A percentile compares a stretch with the other conserved stretches of the same genome.
Conservation (phyloP, 2,329 filamentous ascomycete genomes). For the Geosmithia flava region DNA sequence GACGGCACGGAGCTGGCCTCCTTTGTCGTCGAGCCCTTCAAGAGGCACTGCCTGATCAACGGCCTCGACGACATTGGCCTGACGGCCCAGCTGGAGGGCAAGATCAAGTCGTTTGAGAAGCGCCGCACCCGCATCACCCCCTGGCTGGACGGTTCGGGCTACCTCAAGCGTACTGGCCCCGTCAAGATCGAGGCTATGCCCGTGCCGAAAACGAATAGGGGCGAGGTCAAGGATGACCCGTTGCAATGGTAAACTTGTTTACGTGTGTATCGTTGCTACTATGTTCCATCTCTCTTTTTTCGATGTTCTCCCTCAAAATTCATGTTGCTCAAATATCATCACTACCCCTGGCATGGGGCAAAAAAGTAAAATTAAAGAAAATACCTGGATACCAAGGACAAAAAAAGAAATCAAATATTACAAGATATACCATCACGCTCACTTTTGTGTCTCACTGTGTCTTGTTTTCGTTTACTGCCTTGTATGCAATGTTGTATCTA, state of each 20-base stretch:
- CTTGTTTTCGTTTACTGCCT: too few relatives aligned
- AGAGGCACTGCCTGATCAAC: conserved; percentile 88
- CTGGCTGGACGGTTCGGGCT: conserved; percentile 82
- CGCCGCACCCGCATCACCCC: conserved; percentile 68
- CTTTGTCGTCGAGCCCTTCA: conserved; percentile 87
- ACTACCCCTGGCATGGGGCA: not conserved
- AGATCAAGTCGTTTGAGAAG: conserved; percentile 74
- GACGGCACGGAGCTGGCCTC: conserved; percentile 59
- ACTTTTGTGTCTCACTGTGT: too few relatives aligned
- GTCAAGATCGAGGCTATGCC: conserved; percentile 48
- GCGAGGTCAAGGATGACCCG: conserved; percentile 72
- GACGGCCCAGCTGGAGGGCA: conserved; percentile 83
- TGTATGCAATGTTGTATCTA: too few relatives aligned
- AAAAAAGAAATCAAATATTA: not conserved
- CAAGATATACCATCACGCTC: not conserved
- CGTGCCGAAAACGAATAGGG: conserved; percentile 80
- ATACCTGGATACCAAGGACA: not conserved
- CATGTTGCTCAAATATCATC: too few relatives aligned
- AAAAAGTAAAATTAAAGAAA: not conserved
- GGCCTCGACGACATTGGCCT: conserved; percentile 92
- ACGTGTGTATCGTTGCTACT: not conserved
- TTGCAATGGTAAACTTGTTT: conserved; percentile 88
- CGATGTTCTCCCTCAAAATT: not conserved
- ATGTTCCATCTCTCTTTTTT: not conserved
- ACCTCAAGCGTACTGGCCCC: conserved; percentile 51